Base-by-base conservation (phyloP, 2,329 filamentous ascomycete species). In the Pseudogymnoascus sp. region DNA sequence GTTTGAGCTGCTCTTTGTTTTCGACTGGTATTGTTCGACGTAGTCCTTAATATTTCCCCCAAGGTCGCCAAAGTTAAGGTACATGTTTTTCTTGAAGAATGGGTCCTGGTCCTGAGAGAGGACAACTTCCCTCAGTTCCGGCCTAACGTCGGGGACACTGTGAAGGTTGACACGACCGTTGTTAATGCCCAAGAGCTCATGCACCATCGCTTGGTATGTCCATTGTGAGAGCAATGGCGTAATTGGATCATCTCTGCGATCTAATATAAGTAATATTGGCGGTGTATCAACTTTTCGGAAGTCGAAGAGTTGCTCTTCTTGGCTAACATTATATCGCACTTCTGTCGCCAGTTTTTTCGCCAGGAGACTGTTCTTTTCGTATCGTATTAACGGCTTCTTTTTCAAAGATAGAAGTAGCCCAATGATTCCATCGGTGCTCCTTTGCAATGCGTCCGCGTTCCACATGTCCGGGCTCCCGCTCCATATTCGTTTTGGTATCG, bases 131-230 rank as follows among this genome's bases (percentile, higher is more conserved):
- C 88, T 92, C 60, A 97, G 79, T 72, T 97, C 93, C 1, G 90
- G 88, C 14, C 90, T 82, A 61, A 95, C 85, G 60, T 96, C 92
- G 11, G 90, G 90, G 0, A 96, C 86, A 61, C 90, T 84, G 64
- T 87, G 88, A 35, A 99, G 79, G 70, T 96, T 89, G 0, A 99
- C 94, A 58, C 93, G 84, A n/a, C 94, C 94, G 72, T 97, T 97
- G 62, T 89, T 85, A 66, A 99, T 96, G 4, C 94, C 94, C 11
- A 99, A 80, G 1, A 97, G 78, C 70, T 99, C 94, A 72, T 99
- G 94, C 0, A 99, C 94, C 92, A 99, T 99, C n/a, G 94, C 94
- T 75, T 99, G 94, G 71, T 99, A 99, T 25, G 94, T 99, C 94
- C 94, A 99, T 73, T 99, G 94, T 2, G 92, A 96, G 57, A 99